Evolutionary conservation across 148 eudicot genomes (phyloP).

Genomic region (Diospyros kaki): DNA sequence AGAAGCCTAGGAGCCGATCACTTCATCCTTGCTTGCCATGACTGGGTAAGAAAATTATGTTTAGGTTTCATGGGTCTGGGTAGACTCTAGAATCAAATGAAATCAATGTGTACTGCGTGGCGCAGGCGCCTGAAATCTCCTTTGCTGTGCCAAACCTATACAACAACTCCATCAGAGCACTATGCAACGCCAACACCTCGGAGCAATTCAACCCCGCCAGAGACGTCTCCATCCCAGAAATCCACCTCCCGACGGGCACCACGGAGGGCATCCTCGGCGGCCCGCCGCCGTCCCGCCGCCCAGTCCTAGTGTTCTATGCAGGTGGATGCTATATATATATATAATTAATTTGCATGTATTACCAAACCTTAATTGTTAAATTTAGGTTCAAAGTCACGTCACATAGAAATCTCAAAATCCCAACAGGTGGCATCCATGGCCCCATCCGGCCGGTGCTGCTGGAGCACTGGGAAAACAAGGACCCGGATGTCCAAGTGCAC

Average conservation of each 20-base stretch:
- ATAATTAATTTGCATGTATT: too few species aligned
- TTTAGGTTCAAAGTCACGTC: too few species aligned
- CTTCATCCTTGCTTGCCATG: slow-evolving; percentile 23
- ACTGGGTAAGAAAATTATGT: slow-evolving; percentile 6
- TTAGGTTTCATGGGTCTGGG: too few species aligned
- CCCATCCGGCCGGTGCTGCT: slow-evolving; percentile 11
- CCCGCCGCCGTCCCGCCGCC: slow-evolving; percentile 12
- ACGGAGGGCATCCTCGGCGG: slow-evolving; percentile 10
- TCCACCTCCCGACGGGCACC: slow-evolving; percentile 13
- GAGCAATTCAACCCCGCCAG: slow-evolving; percentile 9
- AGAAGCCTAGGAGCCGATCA: slow-evolving; percentile 21
- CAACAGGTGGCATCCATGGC: slow-evolving; percentile 11
- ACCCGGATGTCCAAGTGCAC: slow-evolving; percentile 4
- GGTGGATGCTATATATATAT: background rate
- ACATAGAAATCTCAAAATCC: too few species aligned
- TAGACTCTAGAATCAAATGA: too few species aligned
- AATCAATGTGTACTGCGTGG: too few species aligned
- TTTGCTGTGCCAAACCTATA: slow-evolving; percentile 1
- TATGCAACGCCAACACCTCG: slow-evolving; percentile 19
- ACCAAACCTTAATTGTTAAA: too few species aligned
- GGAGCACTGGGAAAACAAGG: slow-evolving; percentile 17
- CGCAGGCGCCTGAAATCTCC: slow-evolving; percentile 15
- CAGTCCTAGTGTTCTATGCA: slow-evolving; percentile 7
- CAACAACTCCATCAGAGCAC: slow-evolving; percentile 15
- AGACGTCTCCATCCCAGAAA: slow-evolving; percentile 18